These are phyloP conservation scores for Lipomyces orientalis DNA, from an alignment of 805 yeast species.

Conservation along the genomic window DNA sequence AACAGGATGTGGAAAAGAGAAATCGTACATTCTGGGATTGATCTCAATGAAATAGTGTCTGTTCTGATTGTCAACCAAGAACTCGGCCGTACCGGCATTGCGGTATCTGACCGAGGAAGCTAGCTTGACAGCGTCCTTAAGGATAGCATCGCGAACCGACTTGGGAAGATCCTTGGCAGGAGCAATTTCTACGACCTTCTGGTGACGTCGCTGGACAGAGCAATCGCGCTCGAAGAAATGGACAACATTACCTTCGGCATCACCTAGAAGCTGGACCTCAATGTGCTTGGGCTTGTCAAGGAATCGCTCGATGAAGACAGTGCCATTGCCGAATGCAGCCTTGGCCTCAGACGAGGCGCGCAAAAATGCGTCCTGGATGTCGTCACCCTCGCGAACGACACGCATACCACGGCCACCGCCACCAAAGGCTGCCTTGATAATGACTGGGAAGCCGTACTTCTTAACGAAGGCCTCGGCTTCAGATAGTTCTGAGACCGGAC, in stretches of 20 bases:
- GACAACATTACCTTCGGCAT: constrained; percentile 89
- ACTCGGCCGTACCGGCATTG: constrained; percentile 99
- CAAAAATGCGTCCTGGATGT: constrained; percentile 84
- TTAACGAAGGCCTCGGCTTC: constrained; percentile 82
- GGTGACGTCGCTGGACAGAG: constrained; percentile 99
- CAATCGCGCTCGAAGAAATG: constrained; percentile 98
- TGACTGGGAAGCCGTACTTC: constrained; percentile 91
- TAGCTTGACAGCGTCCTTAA: constrained; percentile 91
- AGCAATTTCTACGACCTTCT: constrained; percentile 97
- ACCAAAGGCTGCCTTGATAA: constrained; percentile 98
- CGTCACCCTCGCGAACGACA: constrained; percentile 96
- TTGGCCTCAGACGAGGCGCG: constrained; percentile 95
- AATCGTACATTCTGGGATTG: constrained; percentile 76
- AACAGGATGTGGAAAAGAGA: background rate
- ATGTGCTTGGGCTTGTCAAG: constrained; percentile 95
- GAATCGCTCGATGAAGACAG: constrained; percentile 96
- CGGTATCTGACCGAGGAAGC: constrained; percentile 88
- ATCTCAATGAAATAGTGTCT: constrained; percentile 97
- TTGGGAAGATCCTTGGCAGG: constrained; percentile 91
- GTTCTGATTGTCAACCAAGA: constrained; percentile 88
- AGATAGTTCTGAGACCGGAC: constrained; percentile 81
- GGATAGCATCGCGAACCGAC: constrained; percentile 85
- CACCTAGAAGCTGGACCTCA: constrained; percentile 95
- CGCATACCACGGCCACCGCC: constrained; percentile 99
- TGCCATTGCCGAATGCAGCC: constrained; percentile 97